Evolutionary conservation across 2,329 filamentous ascomycete species (phyloP).

Genomic region (Colletotrichum graminicola): DNA sequence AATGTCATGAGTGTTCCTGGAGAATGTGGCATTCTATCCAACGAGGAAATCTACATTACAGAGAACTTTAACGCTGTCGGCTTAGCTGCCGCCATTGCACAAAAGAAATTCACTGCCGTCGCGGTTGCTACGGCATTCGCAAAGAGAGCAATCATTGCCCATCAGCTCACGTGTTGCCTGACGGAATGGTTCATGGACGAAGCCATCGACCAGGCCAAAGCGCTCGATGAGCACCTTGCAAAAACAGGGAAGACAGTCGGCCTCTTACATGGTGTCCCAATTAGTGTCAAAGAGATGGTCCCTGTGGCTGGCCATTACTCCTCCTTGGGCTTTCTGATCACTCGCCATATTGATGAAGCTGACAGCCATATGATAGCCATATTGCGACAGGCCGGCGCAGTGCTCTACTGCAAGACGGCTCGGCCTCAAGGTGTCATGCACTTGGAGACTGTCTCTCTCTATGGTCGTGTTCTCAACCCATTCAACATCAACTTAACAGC

Average conservation of each 20-base stretch:
- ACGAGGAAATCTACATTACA: slow-evolving; percentile 62
- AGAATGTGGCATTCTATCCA: slow-evolving; percentile 58
- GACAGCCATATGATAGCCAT: slow-evolving; percentile 70
- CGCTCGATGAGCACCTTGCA: slow-evolving; percentile 57
- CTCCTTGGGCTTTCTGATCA: slow-evolving; percentile 64
- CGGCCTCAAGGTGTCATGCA: slow-evolving; percentile 70
- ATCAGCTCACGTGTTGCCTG: slow-evolving; percentile 51
- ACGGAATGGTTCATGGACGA: slow-evolving; percentile 61
- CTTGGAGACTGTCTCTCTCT: slow-evolving; percentile 71
- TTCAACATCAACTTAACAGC: slow-evolving; percentile 69
- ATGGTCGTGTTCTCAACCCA: slow-evolving; percentile 73
- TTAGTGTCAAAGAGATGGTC: slow-evolving; percentile 71
- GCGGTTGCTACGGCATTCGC: slow-evolving; percentile 52
- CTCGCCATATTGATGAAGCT: slow-evolving; percentile 61
- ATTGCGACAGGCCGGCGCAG: slow-evolving; percentile 68
- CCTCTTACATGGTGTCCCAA: slow-evolving; percentile 66
- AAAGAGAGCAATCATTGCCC: slow-evolving; percentile 48
- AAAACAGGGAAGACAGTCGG: slow-evolving; percentile 60
- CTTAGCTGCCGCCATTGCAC: slow-evolving; percentile 55
- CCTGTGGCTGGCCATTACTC: slow-evolving; percentile 62
- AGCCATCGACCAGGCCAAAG: slow-evolving; percentile 47
- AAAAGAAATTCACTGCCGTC: slow-evolving; percentile 52
- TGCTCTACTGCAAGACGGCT: slow-evolving; percentile 77
- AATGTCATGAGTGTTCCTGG: slow-evolving; percentile 52
- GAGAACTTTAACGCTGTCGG: slow-evolving; percentile 58